Evolutionary conservation across 192 early-diverging fungal genomes (phyloP).

Genomic region (Backusella tarrabulga): DNA sequence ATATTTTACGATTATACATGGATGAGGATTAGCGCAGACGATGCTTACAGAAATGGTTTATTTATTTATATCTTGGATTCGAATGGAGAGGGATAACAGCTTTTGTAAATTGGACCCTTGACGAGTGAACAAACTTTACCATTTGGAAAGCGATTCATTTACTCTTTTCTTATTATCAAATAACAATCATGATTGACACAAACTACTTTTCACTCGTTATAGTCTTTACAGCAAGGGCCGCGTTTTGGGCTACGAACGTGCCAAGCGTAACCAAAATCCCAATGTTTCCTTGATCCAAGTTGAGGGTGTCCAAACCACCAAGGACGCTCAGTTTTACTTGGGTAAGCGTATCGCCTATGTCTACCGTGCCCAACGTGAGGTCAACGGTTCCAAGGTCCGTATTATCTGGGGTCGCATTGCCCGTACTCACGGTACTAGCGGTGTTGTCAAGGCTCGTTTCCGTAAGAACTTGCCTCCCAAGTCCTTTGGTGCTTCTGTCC

Average conservation of each 20-base stretch:
- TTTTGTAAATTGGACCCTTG: not conserved
- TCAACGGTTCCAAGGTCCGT: slow-evolving; percentile 90
- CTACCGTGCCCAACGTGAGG: slow-evolving; percentile 87
- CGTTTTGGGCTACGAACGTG: slow-evolving; percentile 92
- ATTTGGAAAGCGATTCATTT: not conserved
- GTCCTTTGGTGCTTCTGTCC: slow-evolving; percentile 85
- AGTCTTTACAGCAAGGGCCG: slow-evolving; percentile 98
- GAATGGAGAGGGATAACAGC: not conserved
- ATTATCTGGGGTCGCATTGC: slow-evolving; percentile 98
- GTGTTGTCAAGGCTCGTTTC: slow-evolving; percentile 97
- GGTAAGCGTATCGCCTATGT: slow-evolving; percentile 98
- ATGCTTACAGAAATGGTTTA: not conserved
- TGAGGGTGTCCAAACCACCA: slow-evolving; percentile 87
- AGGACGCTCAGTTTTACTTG: slow-evolving; percentile 94
- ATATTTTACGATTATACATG: not conserved
- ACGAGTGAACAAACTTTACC: not conserved
- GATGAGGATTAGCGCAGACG: not conserved
- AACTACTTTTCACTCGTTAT: slow-evolving; percentile 10
- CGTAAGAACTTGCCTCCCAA: slow-evolving; percentile 94
- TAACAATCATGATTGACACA: not conserved
- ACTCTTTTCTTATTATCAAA: not conserved
- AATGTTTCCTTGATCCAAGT: slow-evolving; percentile 91
- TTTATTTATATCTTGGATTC: not conserved
- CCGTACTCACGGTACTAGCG: slow-evolving; percentile 93
- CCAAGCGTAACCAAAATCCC: slow-evolving; percentile 88